Evolutionary conservation across 805 yeast species (phyloP).

Genomic region (Hanseniaspora jakobsenii): DNA sequence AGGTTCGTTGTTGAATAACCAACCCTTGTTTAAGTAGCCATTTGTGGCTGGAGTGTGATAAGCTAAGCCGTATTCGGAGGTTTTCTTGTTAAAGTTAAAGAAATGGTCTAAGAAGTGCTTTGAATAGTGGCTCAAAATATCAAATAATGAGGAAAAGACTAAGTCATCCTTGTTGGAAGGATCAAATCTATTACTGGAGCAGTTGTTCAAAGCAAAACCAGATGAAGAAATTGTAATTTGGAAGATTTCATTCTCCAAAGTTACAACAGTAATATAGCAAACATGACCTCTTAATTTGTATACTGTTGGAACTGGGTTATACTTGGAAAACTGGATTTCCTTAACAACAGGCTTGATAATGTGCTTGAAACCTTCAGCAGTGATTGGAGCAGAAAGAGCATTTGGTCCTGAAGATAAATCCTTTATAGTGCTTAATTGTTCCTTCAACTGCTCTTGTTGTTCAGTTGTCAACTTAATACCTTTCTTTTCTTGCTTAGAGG

Average conservation of each 20-base stretch:
- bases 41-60: slow-evolving; percentile 52
- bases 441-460: slow-evolving; percentile 8
- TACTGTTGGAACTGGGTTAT: slow-evolving; percentile 73
- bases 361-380: slow-evolving; percentile 13
- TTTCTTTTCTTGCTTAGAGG: slow-evolving; percentile 3
- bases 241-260: slow-evolving; percentile 68
- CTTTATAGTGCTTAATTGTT: neutral
- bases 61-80: slow-evolving; percentile 38
- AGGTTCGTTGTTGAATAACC: slow-evolving; percentile 40
- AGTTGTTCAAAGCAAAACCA: slow-evolving; percentile 71
- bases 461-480: neutral
- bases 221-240: slow-evolving; percentile 66
- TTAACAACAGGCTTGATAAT: slow-evolving; percentile 33
- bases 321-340: slow-evolving; percentile 60
- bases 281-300: slow-evolving; percentile 64
- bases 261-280: slow-evolving; percentile 58
- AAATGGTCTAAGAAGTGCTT: slow-evolving; percentile 47
- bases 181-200: slow-evolving; percentile 57
- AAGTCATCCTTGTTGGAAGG: slow-evolving; percentile 36
- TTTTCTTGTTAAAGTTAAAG: slow-evolving; percentile 37
- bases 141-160: slow-evolving; percentile 35
- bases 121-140: slow-evolving; percentile 53
- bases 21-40: slow-evolving; percentile 54
- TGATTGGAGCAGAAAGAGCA: neutral
- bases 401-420: neutral